phyloP scores from a whole-genome alignment of 768 basidiomycete species.

The Termitomyces sp. region DNA sequence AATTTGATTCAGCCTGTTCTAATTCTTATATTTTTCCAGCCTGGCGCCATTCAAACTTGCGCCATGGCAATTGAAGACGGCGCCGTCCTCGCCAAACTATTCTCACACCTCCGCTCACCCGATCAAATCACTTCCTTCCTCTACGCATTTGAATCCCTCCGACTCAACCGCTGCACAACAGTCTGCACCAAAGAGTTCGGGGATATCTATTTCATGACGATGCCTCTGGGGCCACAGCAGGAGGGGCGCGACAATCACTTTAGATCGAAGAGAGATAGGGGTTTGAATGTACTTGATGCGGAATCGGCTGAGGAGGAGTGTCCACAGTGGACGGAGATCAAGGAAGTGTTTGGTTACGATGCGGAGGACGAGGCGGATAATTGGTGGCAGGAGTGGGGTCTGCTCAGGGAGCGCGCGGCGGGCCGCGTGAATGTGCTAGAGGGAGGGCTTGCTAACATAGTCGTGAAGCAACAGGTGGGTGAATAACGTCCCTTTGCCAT shows the following conservation, averaged over 20 bases:
- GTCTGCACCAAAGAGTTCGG: slow-evolving; percentile 41
- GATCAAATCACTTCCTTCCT: slow-evolving; percentile 54
- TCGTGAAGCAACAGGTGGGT: slow-evolving; percentile 12
- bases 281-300: slow-evolving; percentile 17
- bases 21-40: slow-evolving; percentile 26
- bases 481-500: not conserved
- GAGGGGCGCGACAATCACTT: slow-evolving; percentile 41
- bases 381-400: slow-evolving; percentile 58
- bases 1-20: not conserved
- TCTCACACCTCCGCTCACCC: slow-evolving; percentile 45
- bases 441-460: not conserved
- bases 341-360: slow-evolving; percentile 49
- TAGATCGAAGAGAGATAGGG: slow-evolving; percentile 27
- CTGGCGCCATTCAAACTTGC: slow-evolving; percentile 45
- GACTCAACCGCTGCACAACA: slow-evolving; percentile 41
- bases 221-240: slow-evolving; percentile 40
- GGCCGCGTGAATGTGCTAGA: not conserved
- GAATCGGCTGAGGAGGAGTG: slow-evolving; percentile 39
- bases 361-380: slow-evolving; percentile 58
- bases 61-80: slow-evolving; percentile 61
- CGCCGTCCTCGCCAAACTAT: slow-evolving; percentile 56
- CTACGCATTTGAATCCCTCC: slow-evolving; percentile 53
- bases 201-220: slow-evolving; percentile 41
- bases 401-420: slow-evolving; percentile 39
- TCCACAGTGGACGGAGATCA: slow-evolving; percentile 44